phyloP scores from a whole-genome alignment of 306 rosid genomes.

The Cicer judaicum region DNA sequence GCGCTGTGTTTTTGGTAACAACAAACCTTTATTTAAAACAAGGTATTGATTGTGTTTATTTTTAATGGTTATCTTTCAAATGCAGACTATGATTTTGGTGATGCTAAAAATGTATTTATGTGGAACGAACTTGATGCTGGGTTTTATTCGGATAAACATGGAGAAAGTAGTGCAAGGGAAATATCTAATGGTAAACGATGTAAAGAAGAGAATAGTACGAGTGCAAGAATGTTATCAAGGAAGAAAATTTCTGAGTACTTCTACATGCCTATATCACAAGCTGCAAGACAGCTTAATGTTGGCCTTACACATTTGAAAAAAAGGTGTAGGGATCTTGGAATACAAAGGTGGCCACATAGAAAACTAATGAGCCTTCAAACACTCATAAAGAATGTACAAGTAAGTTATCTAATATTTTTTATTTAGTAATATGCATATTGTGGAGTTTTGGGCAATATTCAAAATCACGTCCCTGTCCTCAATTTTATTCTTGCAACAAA shows the following conservation, averaged over 20 bases:
- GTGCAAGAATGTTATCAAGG: slow-evolving; percentile 52
- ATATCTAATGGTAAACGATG: slow-evolving; percentile 28
- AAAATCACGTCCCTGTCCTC: neutral
- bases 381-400: slow-evolving; percentile 72
- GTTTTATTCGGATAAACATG: slow-evolving; percentile 40
- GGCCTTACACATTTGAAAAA: slow-evolving; percentile 80
- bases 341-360: slow-evolving; percentile 85
- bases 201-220: slow-evolving; percentile 37
- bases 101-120: slow-evolving; percentile 25
- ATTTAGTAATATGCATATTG: neutral
- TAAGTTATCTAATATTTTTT: neutral
- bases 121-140: slow-evolving; percentile 42
- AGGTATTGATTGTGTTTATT: neutral
- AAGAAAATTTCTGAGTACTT: slow-evolving; percentile 59
- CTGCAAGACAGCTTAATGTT: slow-evolving; percentile 71
- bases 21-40: no score
- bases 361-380: slow-evolving; percentile 83
- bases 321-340: slow-evolving; percentile 79
- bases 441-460: neutral
- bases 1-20: no score
- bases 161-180: slow-evolving; percentile 29
- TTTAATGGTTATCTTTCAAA: neutral
- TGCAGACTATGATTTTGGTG: slow-evolving; percentile 48
- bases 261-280: slow-evolving; percentile 78
- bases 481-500: no score